phyloP scores from a whole-genome alignment of 345 rosid species.

The Kandelia obovata region DNA sequence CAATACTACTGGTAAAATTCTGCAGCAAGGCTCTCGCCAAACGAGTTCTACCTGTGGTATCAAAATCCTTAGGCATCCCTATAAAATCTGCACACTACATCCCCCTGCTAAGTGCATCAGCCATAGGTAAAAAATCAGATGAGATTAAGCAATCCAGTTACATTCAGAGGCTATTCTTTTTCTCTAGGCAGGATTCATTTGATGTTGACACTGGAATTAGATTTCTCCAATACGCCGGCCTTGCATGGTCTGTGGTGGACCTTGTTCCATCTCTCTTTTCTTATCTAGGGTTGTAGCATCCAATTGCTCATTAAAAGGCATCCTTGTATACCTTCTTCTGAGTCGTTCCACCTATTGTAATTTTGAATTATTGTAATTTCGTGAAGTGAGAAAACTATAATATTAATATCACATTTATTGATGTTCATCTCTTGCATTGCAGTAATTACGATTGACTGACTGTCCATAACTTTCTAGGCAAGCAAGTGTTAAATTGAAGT shows the following conservation, averaged over 20 bases:
- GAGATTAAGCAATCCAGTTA: conserved; percentile 52
- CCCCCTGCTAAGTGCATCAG: conserved; percentile 51
- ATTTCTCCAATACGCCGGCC: conserved; percentile 87
- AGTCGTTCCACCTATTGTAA: too few relatives aligned
- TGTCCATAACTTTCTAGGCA: too few relatives aligned
- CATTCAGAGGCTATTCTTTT: conserved; percentile 45
- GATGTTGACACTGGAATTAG: conserved; percentile 85
- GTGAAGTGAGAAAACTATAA: too few relatives aligned
- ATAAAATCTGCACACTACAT: conserved; percentile 65
- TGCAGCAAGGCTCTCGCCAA: conserved; percentile 93
- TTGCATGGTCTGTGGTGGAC: conserved; percentile 97
- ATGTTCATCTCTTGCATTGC: too few relatives aligned
- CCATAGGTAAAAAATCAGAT: conserved; percentile 37
- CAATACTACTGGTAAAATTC: conserved; percentile 77
- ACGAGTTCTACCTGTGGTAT: conserved; percentile 72
- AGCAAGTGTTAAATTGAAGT: too few relatives aligned
- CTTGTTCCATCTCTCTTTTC: conserved; percentile 75
- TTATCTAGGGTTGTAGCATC: conserved; percentile 43
- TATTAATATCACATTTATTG: too few relatives aligned
- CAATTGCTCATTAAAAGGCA: neutral
- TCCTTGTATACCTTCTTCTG: too few relatives aligned
- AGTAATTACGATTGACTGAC: too few relatives aligned
- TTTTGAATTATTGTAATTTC: too few relatives aligned
- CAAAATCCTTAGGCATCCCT: conserved; percentile 70
- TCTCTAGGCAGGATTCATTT: conserved; percentile 44